These are phyloP conservation scores for Sporobolus alterniflorus DNA, from an alignment of 202 grass and related monocot species.

Conservation along the genomic window DNA sequence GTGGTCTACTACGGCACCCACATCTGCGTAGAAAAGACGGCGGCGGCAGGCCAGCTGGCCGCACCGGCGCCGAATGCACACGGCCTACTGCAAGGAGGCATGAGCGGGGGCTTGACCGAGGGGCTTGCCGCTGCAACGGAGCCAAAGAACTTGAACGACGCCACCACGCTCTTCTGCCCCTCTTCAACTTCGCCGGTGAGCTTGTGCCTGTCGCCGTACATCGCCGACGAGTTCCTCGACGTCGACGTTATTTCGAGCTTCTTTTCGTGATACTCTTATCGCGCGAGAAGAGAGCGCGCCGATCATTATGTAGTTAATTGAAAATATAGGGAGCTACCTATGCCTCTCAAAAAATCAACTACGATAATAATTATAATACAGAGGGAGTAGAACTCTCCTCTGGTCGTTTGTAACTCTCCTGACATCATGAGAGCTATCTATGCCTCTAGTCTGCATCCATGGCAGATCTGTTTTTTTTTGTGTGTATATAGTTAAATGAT, in stretches of 20 bases:
- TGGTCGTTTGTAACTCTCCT: too few species aligned
- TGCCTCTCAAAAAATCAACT: too few species aligned
- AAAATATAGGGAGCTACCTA: not conserved
- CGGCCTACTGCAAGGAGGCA: too few species aligned
- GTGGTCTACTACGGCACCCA: conserved; percentile 70
- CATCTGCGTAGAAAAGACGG: conserved; percentile 51
- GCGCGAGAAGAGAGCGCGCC: not conserved
- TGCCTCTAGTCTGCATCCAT: too few species aligned
- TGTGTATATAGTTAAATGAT: too few species aligned
- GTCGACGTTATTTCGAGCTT: conserved; percentile 7
- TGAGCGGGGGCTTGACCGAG: conserved; percentile 50
- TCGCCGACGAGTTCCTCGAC: conserved; percentile 32
- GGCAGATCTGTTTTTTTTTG: too few species aligned
- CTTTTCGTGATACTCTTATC: conserved; percentile 35
- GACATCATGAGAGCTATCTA: too few species aligned
- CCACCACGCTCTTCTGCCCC: conserved; percentile 36
- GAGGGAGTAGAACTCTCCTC: too few species aligned
- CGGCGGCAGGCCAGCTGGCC: not conserved
- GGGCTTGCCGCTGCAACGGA: conserved; percentile 2
- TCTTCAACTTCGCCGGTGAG: conserved; percentile 36
- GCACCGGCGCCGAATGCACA: not conserved
- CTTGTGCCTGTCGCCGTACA: conserved; percentile 29
- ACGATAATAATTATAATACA: too few species aligned
- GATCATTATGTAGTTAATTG: not conserved
- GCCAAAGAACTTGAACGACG: not conserved